Percentiles rank a stretch among this genome's conserved stretches.
Conservation (phyloP, 495 filamentous ascomycete species). For the Hyaloscypha hepaticicola region DNA sequence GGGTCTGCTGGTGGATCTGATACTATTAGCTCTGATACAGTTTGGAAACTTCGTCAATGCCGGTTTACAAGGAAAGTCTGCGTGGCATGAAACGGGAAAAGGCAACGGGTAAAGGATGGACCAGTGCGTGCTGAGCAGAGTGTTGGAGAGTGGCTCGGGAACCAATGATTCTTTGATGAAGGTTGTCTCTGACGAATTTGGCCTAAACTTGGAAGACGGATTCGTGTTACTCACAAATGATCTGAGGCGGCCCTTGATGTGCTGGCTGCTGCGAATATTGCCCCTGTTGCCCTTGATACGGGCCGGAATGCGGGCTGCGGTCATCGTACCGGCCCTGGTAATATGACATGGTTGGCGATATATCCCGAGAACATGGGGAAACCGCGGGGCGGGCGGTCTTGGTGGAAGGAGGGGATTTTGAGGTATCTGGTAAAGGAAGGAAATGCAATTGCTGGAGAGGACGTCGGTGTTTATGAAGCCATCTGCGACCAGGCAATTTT, state of each 20-base stretch:
- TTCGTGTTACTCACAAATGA: not conserved
- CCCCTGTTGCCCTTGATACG: not conserved
- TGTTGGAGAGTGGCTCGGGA: not conserved
- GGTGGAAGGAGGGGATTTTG: not conserved
- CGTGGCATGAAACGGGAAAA: not conserved
- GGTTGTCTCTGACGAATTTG: not conserved
- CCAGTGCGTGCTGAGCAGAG: not conserved
- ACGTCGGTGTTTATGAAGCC: not conserved
- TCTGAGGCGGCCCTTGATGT: not conserved
- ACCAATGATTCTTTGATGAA: not conserved
- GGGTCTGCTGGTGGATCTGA: not conserved
- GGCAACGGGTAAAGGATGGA: not conserved
- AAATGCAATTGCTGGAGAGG: not conserved
- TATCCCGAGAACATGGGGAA: not conserved
- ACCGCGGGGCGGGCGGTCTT: not conserved
- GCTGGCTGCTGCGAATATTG: not conserved
- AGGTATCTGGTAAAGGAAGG: not conserved
- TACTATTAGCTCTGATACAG: conserved; percentile 10
- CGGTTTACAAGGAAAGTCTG: not conserved
- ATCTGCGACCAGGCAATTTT: not conserved
- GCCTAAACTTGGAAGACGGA: not conserved
- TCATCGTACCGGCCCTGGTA: not conserved
- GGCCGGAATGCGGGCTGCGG: not conserved
- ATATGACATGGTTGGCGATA: not conserved
- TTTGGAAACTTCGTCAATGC: not conserved